phyloP scores from a whole-genome alignment of 805 yeast species.

The Metschnikowia kunwiensis region DNA sequence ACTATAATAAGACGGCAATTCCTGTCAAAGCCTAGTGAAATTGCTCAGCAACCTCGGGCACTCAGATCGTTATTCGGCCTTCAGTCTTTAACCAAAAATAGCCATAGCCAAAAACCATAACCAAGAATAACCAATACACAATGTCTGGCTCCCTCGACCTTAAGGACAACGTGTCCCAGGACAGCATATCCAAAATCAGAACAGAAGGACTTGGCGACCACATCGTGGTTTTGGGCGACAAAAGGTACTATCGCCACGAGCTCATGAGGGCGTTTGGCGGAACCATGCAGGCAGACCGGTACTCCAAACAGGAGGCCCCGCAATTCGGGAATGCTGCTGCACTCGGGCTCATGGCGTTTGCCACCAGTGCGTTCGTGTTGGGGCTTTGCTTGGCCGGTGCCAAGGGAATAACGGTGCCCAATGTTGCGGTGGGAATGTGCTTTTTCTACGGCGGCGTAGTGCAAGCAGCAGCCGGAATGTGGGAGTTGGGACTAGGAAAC shows the following conservation, averaged over 20 bases:
- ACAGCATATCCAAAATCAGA: not conserved
- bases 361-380: conserved; percentile 45
- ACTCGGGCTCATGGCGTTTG: conserved; percentile 50
- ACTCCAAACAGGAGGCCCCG: conserved; percentile 39
- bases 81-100: too few relatives aligned
- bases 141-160: not conserved
- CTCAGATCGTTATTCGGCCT: too few relatives aligned
- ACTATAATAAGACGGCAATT: too few relatives aligned
- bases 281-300: conserved; percentile 43
- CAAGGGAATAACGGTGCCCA: conserved; percentile 41
- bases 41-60: too few relatives aligned
- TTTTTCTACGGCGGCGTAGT: conserved; percentile 50
- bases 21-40: too few relatives aligned
- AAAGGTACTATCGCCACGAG: conserved; percentile 49
- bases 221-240: conserved; percentile 40
- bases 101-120: too few relatives aligned
- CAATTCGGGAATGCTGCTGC: conserved; percentile 51
- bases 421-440: conserved; percentile 44
- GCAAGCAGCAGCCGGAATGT: conserved; percentile 49
- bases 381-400: conserved; percentile 48
- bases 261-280: conserved; percentile 66
- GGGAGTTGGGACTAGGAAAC: conserved; percentile 50
- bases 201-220: conserved; percentile 37
- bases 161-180: not conserved
- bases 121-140: too few relatives aligned